Evolutionary conservation across 768 basidiomycete genomes (phyloP).

Genomic region (Suillus luteus): DNA sequence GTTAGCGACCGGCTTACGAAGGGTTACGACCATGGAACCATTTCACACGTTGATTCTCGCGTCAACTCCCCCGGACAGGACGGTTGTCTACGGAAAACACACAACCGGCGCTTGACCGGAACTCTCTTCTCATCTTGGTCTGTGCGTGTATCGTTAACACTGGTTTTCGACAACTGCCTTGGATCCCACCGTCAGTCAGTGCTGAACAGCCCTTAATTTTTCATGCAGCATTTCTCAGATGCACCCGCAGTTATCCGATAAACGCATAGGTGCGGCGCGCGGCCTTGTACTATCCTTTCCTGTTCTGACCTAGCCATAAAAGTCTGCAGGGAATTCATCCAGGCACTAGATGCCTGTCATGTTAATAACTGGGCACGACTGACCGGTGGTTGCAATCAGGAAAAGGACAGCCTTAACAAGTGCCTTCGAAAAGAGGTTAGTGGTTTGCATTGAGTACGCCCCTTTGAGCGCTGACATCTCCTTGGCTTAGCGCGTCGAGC

Average conservation of each 20-base stretch:
- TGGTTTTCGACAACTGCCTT: constrained; percentile 10
- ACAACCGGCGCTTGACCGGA: constrained; percentile 7
- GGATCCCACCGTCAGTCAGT: constrained; percentile 6
- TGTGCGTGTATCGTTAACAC: constrained; percentile 18
- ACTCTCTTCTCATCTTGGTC: constrained; percentile 21
- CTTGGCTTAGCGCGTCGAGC: constrained; percentile 47
- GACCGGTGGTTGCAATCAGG: constrained; percentile 68
- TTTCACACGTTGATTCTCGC: constrained; percentile 8
- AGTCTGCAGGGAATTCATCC: constrained; percentile 75
- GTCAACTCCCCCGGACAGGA: constrained; percentile 9
- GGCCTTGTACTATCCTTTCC: neutral
- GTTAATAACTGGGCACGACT: constrained; percentile 61
- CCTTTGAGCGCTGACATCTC: constrained; percentile 13
- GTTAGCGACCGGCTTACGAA: constrained; percentile 9
- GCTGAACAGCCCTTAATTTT: constrained; percentile 4
- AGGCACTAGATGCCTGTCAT: constrained; percentile 76
- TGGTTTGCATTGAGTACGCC: constrained; percentile 1
- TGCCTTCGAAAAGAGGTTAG: constrained; percentile 74
- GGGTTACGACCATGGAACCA: constrained; percentile 21
- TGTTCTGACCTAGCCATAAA: constrained; percentile 31
- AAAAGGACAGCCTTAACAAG: constrained; percentile 66
- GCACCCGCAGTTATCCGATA: constrained; percentile 76
- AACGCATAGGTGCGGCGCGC: constrained; percentile 48
- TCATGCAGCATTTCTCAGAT: constrained; percentile 37
- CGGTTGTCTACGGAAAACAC: constrained; percentile 9